Base-by-base conservation (phyloP, 441 rosid species). In the Brassica hybrid region DNA sequence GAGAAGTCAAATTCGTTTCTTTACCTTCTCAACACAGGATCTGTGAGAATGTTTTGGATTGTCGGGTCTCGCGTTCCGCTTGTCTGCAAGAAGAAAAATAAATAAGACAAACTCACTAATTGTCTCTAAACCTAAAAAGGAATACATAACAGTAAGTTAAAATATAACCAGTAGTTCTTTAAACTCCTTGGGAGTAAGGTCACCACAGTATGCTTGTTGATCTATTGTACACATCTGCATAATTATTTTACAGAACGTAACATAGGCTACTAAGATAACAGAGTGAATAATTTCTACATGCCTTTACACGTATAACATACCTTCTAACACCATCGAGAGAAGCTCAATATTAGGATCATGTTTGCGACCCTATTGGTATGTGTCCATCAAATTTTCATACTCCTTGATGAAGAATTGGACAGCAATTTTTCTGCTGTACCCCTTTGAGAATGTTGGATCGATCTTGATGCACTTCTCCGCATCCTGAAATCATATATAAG, bases 401-500 rank as follows among this genome's bases (percentile, higher is more conserved):
- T 95, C 98, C 71, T 93, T 93, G 98, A 93, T 88, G 90, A 95
- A 93, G 82, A 93, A 95, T 54, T 93, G 95, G 30, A 89, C 48
- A 0, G 98, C 95, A 64, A 94, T 96, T 79, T 95, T 93, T 78
- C 99, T 87, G 30, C 89, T 93, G 76, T 95, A 92, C 54, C 99
- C 99, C 85, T 95, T 95, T 1, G 91, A 67, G 78, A 95, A 95
- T 41, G 97, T 89, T 58, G 98, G 97, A 84, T 95, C 95, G 1
- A 93, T 96, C 84, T 93, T 98, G 67, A 95, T 89, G 85, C 98
- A 95, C 74, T 88, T 95, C 59, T 95, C 98, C 45, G 99, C 99
- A 83, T 95, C 99, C 83, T 95, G 91, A 83, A 95, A 74, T 62
- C 92, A 94, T 80, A n/a, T n/a, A 93, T 98, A 0, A 97, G 98